Evolutionary conservation across 192 early-diverging fungal species (phyloP), one percentile per base, ranked within the genome.

Genomic region (Backusella mclennaniae): DNA sequence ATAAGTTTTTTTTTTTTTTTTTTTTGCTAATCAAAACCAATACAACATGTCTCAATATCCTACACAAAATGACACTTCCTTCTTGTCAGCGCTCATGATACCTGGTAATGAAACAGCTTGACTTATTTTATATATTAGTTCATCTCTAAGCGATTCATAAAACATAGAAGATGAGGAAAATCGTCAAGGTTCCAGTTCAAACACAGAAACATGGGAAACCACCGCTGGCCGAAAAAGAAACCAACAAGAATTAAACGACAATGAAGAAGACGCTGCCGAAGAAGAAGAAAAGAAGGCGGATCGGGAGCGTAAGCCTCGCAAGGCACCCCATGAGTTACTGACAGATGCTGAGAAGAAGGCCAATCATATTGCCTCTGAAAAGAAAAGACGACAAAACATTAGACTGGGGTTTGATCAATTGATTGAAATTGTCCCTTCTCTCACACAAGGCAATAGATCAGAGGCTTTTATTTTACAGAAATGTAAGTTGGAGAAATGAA

Each of bases 331-430:
- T 79, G 94, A 94, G 75, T 79, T 95, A 56, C 82, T 97, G 71
- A 92, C 96, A 1, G 96, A 96, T 63, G 90, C 93, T n/a, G 93
- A 96, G 70, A 97, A 97, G 80, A 93, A 94, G 77, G 93, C 92
- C 12, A 97, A 97, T 84, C 96, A 98, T 82, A 98, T 98, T 85
- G 95, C 93, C 1, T 95, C 93, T 26, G 96, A 98, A 81, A 95
- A 98, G 81, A 94, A 95, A 77, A 90, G 96, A 68, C 87, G 96
- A 46, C 92, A 95, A 71, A 96, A 97, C 76, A 98, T 98, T 80
- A 88, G 95, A 15, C 77, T 89, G 23, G 96, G 96, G 11, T 96
- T 96, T 81, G 95, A 96, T 80, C 91, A 94, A 75, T 89, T 98
- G 68, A 92, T 95, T 41, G 92, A 94, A 73, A 91, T 95, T 74